Evolutionary conservation across 2,329 filamentous ascomycete genomes (phyloP), one percentile per base, ranked within the genome.

Genomic region (Pestalotiopsis sp.): DNA sequence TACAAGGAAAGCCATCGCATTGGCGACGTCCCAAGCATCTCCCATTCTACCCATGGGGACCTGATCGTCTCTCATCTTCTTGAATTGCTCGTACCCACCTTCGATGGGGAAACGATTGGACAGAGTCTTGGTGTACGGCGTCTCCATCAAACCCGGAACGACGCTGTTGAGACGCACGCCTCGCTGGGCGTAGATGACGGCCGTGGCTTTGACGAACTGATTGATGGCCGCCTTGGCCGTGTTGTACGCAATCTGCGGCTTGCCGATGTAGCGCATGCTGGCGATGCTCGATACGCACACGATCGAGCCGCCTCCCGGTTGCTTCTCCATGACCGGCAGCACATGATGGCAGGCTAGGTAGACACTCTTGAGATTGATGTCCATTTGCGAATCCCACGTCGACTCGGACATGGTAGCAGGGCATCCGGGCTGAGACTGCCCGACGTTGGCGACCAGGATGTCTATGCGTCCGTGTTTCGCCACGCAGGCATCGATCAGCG

Each of bases 391-490:
- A 71, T 89, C 83, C 87, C 86, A 89, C 0, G 80, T 72, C 1
- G 81, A 79, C 66, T 89, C 86, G 0, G 68, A 60, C 80, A 89
- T 84, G 0, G 75, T 77, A 0, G 82, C 86, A 0, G 87, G 83
- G 38, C 81, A 81, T 0, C 87, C 87, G 0, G 82, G 83, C 68
- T 89, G 86, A 0, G 84, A 86, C 66, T 83, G 83, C 2, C 89
- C 89, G 3, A 90, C 88, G 66, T 90, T 90, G 71, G 89, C 89
- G 17, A 91, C 75, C 0, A 91, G 78, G 25, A 91, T 86, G 70
- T 91, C 89, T 66, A 90, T 85, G 5, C 85, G 82, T 9, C 87
- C 86, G 69, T 89, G 83, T 52, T 83, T 84, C 0, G 79, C 74
- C 20, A 88, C 73, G 59, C 87, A 89, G 0, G 83, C 81, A 41